Percentiles rank a stretch among this genome's conserved stretches.
Conservation (phyloP, 2,329 filamentous ascomycete genomes). For the Botryotinia narcissicola region DNA sequence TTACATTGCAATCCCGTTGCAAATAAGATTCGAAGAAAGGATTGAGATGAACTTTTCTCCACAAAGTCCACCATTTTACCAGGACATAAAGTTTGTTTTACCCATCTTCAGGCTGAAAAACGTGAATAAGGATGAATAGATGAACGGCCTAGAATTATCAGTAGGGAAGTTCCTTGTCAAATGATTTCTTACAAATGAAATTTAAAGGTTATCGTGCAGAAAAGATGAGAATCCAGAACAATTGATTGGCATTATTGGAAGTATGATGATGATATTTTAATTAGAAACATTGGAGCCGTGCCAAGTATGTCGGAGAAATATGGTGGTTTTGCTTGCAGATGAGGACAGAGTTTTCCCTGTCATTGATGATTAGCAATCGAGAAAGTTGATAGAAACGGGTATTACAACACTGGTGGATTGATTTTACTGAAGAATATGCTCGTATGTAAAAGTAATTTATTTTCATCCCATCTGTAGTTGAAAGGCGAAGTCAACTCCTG, state of each 20-base stretch:
- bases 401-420: conserved; percentile 2
- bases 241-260: not conserved
- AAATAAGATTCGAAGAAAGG: not conserved
- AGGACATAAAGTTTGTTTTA: not conserved
- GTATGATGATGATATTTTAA: conserved; percentile 9
- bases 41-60: not conserved
- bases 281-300: not conserved
- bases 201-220: not conserved
- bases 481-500: conserved; percentile 1
- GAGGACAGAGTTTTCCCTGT: conserved; percentile 9
- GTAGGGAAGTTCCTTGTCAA: not conserved
- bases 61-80: not conserved
- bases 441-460: not conserved
- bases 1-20: not conserved
- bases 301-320: not conserved
- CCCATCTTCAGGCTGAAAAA: not conserved
- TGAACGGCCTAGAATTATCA: not conserved
- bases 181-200: not conserved
- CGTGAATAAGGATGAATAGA: not conserved
- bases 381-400: not conserved
- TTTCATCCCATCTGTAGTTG: conserved; percentile 9
- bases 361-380: not conserved
- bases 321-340: not conserved
- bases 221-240: not conserved
- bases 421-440: not conserved